A percentile compares a stretch with the other conserved stretches of the same genome.
Conservation (phyloP, 2,329 filamentous ascomycete genomes). For the Corynespora cassiicola region DNA sequence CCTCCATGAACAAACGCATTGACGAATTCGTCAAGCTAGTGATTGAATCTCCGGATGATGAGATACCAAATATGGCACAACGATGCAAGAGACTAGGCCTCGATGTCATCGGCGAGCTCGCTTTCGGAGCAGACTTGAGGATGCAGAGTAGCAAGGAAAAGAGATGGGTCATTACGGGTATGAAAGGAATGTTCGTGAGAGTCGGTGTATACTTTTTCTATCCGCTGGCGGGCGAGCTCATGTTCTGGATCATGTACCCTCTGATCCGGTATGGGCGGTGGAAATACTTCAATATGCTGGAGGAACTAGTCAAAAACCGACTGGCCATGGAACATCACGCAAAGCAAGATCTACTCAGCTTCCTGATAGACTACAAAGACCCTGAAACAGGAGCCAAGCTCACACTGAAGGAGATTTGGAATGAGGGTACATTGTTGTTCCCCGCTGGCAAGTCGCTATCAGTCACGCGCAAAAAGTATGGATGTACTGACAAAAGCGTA, state of each 20-base stretch:
- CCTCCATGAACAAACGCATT: slow-evolving; percentile 42
- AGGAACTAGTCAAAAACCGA: slow-evolving; percentile 4
- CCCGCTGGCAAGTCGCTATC: too few species aligned
- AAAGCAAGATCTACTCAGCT: slow-evolving; percentile 46
- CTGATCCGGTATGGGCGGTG: too few species aligned
- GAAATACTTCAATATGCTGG: slow-evolving; percentile 7
- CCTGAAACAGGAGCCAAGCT: slow-evolving; percentile 36
- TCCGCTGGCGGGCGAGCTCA: too few species aligned
- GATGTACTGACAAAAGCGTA: too few species aligned
- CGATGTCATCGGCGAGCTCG: slow-evolving; percentile 51
- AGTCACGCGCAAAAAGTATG: too few species aligned
- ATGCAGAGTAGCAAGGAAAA: slow-evolving; percentile 25
- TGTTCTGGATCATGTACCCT: too few species aligned
- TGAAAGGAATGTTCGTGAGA: too few species aligned
- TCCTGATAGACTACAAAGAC: slow-evolving; percentile 47
- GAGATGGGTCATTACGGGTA: slow-evolving; percentile 10
- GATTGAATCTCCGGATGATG: slow-evolving; percentile 6
- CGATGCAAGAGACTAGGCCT: slow-evolving; percentile 18
- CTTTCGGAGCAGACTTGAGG: slow-evolving; percentile 39
- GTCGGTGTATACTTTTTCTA: too few species aligned
- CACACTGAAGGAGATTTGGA: slow-evolving; percentile 32
- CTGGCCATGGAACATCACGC: slow-evolving; percentile 8
- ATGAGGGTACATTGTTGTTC: too few species aligned
- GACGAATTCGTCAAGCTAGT: slow-evolving; percentile 28
- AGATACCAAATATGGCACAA: slow-evolving; percentile 25